Evolutionary conservation across 2,329 filamentous ascomycete species (phyloP).

Genomic region (Penicillium sp.): DNA sequence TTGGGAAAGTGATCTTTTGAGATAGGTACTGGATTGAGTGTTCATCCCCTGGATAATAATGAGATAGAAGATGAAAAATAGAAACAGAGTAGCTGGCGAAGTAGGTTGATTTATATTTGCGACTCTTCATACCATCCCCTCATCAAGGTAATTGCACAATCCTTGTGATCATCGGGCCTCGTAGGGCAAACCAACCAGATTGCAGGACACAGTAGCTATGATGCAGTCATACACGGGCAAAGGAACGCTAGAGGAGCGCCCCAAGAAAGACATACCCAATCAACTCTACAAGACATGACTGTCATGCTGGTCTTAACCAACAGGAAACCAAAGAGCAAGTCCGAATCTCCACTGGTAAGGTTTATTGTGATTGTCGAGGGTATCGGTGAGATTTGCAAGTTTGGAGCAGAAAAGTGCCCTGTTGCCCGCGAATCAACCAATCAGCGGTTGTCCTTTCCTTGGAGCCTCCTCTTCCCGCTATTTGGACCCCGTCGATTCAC

Average conservation of each 20-base stretch:
- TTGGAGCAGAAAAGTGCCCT: slow-evolving; percentile 1
- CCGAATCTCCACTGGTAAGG: slow-evolving; percentile 25
- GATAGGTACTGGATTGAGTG: slow-evolving; percentile 15
- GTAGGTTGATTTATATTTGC: slow-evolving; percentile 20
- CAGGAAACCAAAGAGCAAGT: not conserved
- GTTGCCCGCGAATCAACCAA: slow-evolving; percentile 11
- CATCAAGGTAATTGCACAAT: not conserved
- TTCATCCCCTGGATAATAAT: slow-evolving; percentile 16
- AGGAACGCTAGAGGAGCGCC: slow-evolving; percentile 1
- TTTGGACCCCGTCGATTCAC: slow-evolving; percentile 22
- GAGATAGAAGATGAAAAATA: not conserved
- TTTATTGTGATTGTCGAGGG: slow-evolving; percentile 15
- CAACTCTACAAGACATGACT: not conserved
- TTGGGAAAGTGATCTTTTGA: slow-evolving; percentile 22
- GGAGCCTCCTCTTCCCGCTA: slow-evolving; percentile 19
- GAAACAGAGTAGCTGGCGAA: not conserved
- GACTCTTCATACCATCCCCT: not conserved
- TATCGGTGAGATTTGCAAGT: slow-evolving; percentile 21
- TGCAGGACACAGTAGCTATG: slow-evolving; percentile 5
- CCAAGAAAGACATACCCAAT: slow-evolving; percentile 9
- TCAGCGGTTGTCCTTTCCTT: slow-evolving; percentile 17
- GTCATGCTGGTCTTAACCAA: slow-evolving; percentile 11
- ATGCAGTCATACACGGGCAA: slow-evolving; percentile 2
- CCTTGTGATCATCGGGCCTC: slow-evolving; percentile 7
- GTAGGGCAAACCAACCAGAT: slow-evolving; percentile 27